Evolutionary conservation across 805 yeast species (phyloP).

Genomic region (Candida boidinii): DNA sequence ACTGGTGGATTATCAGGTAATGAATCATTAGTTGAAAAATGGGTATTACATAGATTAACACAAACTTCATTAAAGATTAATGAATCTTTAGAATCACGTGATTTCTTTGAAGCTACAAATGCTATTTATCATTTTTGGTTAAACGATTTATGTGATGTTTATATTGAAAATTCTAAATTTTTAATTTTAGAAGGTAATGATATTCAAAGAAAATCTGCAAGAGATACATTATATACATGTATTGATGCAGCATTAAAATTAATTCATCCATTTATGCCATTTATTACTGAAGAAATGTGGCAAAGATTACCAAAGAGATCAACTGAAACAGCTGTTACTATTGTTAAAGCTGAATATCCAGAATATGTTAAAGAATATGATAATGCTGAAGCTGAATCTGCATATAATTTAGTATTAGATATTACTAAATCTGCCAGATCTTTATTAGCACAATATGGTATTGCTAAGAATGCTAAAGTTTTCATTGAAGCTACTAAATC

Average conservation of each 20-base stretch:
- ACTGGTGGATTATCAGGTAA: slow-evolving; percentile 53
- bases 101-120: slow-evolving; percentile 81
- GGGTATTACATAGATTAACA: slow-evolving; percentile 87
- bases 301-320: slow-evolving; percentile 91
- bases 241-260: slow-evolving; percentile 83
- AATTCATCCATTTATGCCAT: slow-evolving; percentile 99
- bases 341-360: slow-evolving; percentile 78
- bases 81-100: slow-evolving; percentile 69
- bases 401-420: slow-evolving; percentile 77
- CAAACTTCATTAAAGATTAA: slow-evolving; percentile 57
- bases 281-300: slow-evolving; percentile 96
- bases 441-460: slow-evolving; percentile 80
- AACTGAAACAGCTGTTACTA: slow-evolving; percentile 59
- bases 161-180: slow-evolving; percentile 94
- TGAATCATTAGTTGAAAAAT: slow-evolving; percentile 88
- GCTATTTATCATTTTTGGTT: slow-evolving; percentile 92
- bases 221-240: slow-evolving; percentile 88
- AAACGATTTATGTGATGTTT: slow-evolving; percentile 91
- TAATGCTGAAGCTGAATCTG: slow-evolving; percentile 57
- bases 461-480: slow-evolving; percentile 80
- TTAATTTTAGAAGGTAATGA: slow-evolving; percentile 87
- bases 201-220: slow-evolving; percentile 80
- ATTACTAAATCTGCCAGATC: slow-evolving; percentile 91
- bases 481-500: slow-evolving; percentile 62
- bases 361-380: slow-evolving; percentile 49